Base-by-base conservation (phyloP, 1,284 basidiomycete species). In the Trametes pubescens region DNA sequence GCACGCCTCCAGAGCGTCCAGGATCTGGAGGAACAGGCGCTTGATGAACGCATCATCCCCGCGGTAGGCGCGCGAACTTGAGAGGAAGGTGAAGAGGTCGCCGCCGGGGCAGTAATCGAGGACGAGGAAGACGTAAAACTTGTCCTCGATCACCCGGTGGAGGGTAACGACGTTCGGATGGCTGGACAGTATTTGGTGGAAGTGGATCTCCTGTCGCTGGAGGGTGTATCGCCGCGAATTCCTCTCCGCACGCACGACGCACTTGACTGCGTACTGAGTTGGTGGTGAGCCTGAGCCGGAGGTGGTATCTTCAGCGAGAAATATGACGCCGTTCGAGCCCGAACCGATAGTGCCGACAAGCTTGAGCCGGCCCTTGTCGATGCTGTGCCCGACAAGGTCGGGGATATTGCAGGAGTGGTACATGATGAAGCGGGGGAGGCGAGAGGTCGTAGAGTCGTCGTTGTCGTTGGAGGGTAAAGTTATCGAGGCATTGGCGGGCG, bases 261-360 rank as follows among this genome's bases (percentile, higher is more conserved):
- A 76, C 62, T 78, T 78, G 51, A 77, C 73, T 11, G 75, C 75
- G 51, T 73, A 75, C 44, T 71, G 58, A 18, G 34, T 43, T 4
- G 65, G 67, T 0, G 57, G 80, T 9, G 65, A 61, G 32, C 43
- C 24, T 32, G 29, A 32, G 24, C 21, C 38, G 14, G 69, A 78
- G 59, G 77, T 78, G 34, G 78, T 79, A 75, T 92, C 92, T 57
- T 90, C 80, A n/a, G 92, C 94, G 65, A 90, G 90, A 78, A 96
- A 98, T 47, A 97, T 95, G 70, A 96, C 91, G 64, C 96, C 96
- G 75, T 96, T 97, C 4, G 95, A 94, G 47, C 96, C 96, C 40
- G 93, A 84, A 52, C 96, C 96, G 51, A 99, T 85, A 54, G 95
- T 86, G 67, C 91, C 86, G 69, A 92, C 85, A 70, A 97, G 89